Base-by-base conservation (phyloP, 1,139 yeast species). In the Sugiyamaella grinbergsii region DNA sequence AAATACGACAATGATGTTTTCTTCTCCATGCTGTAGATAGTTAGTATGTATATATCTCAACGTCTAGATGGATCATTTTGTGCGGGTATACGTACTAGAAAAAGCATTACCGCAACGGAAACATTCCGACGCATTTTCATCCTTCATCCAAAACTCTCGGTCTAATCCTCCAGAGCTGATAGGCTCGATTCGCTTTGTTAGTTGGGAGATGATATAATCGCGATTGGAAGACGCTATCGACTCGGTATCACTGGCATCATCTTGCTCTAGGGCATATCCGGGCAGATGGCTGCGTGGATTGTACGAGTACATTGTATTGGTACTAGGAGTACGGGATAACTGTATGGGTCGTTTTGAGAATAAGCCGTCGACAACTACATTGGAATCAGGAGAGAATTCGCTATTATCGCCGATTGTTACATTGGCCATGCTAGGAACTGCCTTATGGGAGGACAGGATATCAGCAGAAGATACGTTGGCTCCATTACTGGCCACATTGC, bases 1-100 rank as follows among this genome's bases (percentile, higher is more conserved):
- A 93, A 47, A 91, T 83, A 46, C 98, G 74, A 64, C 98, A 93
- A 67, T 93, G 98, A 66, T 93, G 98, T 59, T 88, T 87, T 58
- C 98, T 75, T 63, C 97, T 73, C 69, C 91, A 93, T 0, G 85
- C 65, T 57, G 39, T 16, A 42, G 19, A 16, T 10, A 8, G 45
- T 47, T 37, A 40, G 52, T 26, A 15, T 4, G 23, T 16, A 19
- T 28, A 11, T 28, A 13, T 23, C 26, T 8, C 8, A 20, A 11
- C 29, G 6, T 15, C 24, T n/a, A 23, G 10, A 6, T 7, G 38
- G 10, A 4, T 7, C 24, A 2, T 10, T 47, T 13, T n/a, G n/a
- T n/a, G n/a, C n/a, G n/a, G n/a, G n/a, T n/a, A 16, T n/a, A 54
- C 62, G 39, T 53, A 59, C 63, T 76, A 5, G 87, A 80, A 63